These are phyloP conservation scores for Penicillium sp. DNA, from an alignment of 2,329 filamentous ascomycete species.

Conservation along the genomic window DNA sequence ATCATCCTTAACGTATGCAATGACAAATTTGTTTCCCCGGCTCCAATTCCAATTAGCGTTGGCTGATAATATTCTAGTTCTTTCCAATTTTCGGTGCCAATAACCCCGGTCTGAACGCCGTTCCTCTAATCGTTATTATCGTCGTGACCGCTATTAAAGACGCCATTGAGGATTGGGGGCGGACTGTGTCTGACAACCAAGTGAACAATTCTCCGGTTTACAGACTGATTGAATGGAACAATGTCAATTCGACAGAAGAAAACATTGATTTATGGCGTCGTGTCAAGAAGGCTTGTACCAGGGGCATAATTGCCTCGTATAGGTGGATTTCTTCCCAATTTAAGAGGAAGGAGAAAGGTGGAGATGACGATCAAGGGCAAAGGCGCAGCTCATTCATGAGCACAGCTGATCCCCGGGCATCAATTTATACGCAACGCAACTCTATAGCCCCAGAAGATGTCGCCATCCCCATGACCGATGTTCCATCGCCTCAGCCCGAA, in stretches of 20 bases:
- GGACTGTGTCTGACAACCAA: conserved; percentile 86
- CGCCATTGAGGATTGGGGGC: conserved; percentile 88
- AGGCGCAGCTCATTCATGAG: conserved; percentile 67
- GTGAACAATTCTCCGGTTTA: conserved; percentile 96
- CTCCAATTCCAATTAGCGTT: conserved; percentile 4
- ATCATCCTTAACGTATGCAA: conserved; percentile 84
- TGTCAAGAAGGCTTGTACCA: conserved; percentile 83
- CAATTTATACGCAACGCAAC: conserved; percentile 54
- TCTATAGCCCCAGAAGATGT: conserved; percentile 49
- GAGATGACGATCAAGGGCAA: conserved; percentile 45
- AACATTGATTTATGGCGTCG: conserved; percentile 80
- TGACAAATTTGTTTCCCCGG: conserved; percentile 21
- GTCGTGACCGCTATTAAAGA: conserved; percentile 88
- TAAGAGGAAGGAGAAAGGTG: conserved; percentile 46
- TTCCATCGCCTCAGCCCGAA: conserved; percentile 72
- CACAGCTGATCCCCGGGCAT: conserved; percentile 54
- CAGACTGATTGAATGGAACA: conserved; percentile 80
- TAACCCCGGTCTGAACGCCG: conserved; percentile 85
- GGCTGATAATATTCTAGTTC: conserved; percentile 57
- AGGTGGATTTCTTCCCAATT: conserved; percentile 50
- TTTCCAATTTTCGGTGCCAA: conserved; percentile 93
- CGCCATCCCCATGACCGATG: conserved; percentile 93
- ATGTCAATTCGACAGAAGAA: conserved; percentile 89
- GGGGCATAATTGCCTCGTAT: conserved; percentile 57
- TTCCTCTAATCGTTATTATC: conserved; percentile 90